Base-by-base conservation (phyloP, 1,284 basidiomycete species). In the Malassezia sympodialis region DNA sequence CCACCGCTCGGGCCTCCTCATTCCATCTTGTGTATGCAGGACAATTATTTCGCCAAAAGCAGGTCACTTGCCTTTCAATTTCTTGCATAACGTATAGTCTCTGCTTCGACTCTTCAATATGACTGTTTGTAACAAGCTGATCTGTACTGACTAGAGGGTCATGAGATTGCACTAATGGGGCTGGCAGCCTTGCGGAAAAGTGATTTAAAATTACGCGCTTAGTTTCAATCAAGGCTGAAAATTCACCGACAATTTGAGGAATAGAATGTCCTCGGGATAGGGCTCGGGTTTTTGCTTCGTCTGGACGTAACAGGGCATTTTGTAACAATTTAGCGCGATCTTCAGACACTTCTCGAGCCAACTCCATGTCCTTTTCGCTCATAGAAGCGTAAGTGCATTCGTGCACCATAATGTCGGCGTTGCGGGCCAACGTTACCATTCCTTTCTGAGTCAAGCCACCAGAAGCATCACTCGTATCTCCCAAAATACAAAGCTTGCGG, bases 301-400 rank as follows among this genome's bases (percentile, higher is more conserved):
- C 32, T 5, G n/a, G 35, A 3, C 23, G 17, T 1, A 51, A 31
- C 10, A 57, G 32, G 8, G 19, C 8, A 2, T 23, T 10, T 1
- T 24, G n/a, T 5, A 57, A 44, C 12, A 35, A 2, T n/a, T 26
- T 3, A 15, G 50, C 50, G 23, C 34, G 49, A 8, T 41, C 44
- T 10, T 40, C 40, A 3, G 44, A 42, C 12, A 28, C 26, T 5
- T 42, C 23, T 14, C 43, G 46, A 1, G 68, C 69, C 44, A 62
- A 62, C 8, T 51, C 55, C 35, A 59, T 31, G 10, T 66, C 58
- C 17, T 66, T 58, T 12, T 61, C 60, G 2, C 63, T 60, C 32
- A 73, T 57, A 1, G 66, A 66, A 15, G 66, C 67, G 51, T 73
- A 72, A 28, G 71, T 73, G 42, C 65, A 69, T 48, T 73, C 71